These are phyloP conservation scores for Lentinula sp. DNA, from an alignment of 768 basidiomycete species.

Conservation along the genomic window DNA sequence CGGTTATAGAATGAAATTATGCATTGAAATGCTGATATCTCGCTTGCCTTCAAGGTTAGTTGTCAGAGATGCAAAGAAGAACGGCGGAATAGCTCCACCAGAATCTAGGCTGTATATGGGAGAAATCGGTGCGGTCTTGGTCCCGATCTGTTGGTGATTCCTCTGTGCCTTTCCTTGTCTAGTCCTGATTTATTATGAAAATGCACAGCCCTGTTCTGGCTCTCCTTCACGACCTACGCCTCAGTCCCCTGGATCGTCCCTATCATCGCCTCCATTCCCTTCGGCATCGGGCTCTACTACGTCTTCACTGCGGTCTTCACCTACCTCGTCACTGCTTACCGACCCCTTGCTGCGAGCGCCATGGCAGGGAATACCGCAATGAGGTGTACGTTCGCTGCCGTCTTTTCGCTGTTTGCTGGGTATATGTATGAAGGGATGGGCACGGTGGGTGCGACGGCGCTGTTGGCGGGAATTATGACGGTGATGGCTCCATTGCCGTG, in stretches of 20 bases:
- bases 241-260: constrained; percentile 60
- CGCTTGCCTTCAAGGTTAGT: constrained; percentile 3
- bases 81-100: constrained; percentile 46
- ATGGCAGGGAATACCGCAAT: constrained; percentile 63
- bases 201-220: constrained; percentile 37
- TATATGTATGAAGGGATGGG: constrained; percentile 50
- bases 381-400: constrained; percentile 54
- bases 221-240: constrained; percentile 49
- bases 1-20: background rate
- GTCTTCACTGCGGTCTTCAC: constrained; percentile 69
- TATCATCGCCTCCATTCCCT: constrained; percentile 58
- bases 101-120: constrained; percentile 64
- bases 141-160: constrained; percentile 43
- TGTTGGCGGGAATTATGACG: constrained; percentile 15
- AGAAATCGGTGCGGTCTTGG: constrained; percentile 56
- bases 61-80: constrained; percentile 25
- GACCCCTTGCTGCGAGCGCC: constrained; percentile 60
- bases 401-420: constrained; percentile 51
- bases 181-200: constrained; percentile 30
- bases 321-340: constrained; percentile 64
- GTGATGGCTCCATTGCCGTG: constrained; percentile 4
- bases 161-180: constrained; percentile 17
- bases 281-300: constrained; percentile 59
- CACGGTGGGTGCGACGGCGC: constrained; percentile 63
- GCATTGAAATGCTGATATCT: constrained; percentile 18